Conservation (phyloP, 2,329 filamentous ascomycete genomes). For the Mycosphaerella sp. region DNA sequence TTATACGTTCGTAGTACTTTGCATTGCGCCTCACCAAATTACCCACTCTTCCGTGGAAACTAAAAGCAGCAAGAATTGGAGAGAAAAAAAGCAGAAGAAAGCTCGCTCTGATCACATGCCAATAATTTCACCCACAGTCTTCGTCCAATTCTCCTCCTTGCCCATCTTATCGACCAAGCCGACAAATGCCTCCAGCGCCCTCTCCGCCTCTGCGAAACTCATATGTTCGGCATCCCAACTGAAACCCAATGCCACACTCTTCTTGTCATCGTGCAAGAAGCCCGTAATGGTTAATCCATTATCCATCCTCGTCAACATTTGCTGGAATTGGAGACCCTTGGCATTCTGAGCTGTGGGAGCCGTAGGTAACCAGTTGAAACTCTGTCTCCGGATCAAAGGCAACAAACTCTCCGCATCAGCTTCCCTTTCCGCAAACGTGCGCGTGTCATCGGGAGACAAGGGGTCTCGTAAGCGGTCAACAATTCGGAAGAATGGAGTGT, state of each 20-base stretch:
- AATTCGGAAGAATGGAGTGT: conserved; percentile 31
- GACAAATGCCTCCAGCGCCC: conserved; percentile 24
- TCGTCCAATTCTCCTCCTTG: conserved; percentile 27
- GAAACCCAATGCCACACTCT: conserved; percentile 28
- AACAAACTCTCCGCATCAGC: conserved; percentile 29
- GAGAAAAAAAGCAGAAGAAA: no score
- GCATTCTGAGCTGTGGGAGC: conserved; percentile 28
- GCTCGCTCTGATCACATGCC: conserved; percentile 17
- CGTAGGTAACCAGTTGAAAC: conserved; percentile 33
- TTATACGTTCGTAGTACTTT: no score
- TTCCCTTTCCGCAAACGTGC: conserved; percentile 29
- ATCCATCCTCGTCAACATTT: conserved; percentile 33
- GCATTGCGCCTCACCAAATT: no score
- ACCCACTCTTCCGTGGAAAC: no score
- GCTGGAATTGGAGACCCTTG: conserved; percentile 27
- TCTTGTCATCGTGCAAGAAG: conserved; percentile 30
- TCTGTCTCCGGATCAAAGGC: conserved; percentile 29
- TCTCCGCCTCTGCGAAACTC: conserved; percentile 26
- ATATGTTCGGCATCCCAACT: conserved; percentile 33
- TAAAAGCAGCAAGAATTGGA: no score
- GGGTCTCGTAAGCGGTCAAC: conserved; percentile 29
- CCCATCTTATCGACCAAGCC: conserved; percentile 27
- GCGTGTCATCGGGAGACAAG: conserved; percentile 25
- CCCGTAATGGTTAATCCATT: conserved; percentile 33
- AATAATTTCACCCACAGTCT: conserved; percentile 24